These are phyloP conservation scores for Amphibolis antarctica DNA, from an alignment of 106 monocot genomes.

Conservation along the genomic window DNA sequence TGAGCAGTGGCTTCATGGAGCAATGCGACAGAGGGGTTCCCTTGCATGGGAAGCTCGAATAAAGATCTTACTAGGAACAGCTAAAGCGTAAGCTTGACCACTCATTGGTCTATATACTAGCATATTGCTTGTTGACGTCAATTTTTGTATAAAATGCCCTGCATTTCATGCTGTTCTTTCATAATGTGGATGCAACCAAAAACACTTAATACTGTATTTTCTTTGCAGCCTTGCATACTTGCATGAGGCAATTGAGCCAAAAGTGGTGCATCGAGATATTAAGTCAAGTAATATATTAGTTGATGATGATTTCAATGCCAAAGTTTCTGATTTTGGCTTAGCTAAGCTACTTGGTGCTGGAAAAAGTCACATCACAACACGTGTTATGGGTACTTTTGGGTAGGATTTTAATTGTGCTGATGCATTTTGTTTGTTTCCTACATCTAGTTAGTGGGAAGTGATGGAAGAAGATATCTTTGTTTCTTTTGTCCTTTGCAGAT, in stretches of 20 bases:
- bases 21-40: constrained; percentile 3
- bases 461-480: too few species aligned
- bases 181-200: too few species aligned
- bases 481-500: too few species aligned
- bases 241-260: constrained; percentile 15
- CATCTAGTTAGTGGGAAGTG: too few species aligned
- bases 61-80: constrained; percentile 10
- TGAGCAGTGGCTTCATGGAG: constrained; percentile 15
- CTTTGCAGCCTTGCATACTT: neutral
- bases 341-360: constrained; percentile 10
- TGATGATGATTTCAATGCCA: constrained; percentile 12
- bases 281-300: constrained; percentile 17
- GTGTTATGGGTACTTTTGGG: constrained; percentile 18
- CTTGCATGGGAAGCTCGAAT: constrained; percentile 8
- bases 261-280: constrained; percentile 16
- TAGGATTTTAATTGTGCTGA: too few species aligned
- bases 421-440: too few species aligned
- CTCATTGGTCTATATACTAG: neutral
- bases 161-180: too few species aligned
- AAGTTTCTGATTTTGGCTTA: constrained; percentile 16
- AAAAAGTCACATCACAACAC: constrained; percentile 11
- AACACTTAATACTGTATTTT: too few species aligned
- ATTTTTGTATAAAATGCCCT: too few species aligned
- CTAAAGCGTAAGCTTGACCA: constrained; percentile 6
- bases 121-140: too few species aligned